Evolutionary conservation across 2,329 filamentous ascomycete genomes (phyloP), one percentile per base, ranked within the genome.

Genomic region (Mariannaea elegans): DNA sequence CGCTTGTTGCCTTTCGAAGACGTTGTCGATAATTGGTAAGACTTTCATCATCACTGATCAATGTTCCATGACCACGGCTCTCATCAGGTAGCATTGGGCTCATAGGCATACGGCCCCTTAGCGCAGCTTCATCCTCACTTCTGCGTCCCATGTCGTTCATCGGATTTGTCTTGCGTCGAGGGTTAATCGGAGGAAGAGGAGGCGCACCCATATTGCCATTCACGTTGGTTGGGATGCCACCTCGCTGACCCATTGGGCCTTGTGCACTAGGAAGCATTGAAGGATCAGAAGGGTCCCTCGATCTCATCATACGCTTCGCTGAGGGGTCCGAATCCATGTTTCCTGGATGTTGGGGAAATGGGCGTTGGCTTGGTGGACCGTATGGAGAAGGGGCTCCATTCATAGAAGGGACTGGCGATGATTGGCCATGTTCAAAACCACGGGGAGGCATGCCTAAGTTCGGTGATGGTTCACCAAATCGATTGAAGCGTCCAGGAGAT

Each of bases 171-270:
- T 82, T 80, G 9, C 85, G 80, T 47, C 83, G 79, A 24, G 85
- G 85, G 68, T 87, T 87, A 70, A 88, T 84, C 2, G 85, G 84
- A 2, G 85, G 85, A 32, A 88, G 59, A 2, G 85, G 85, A 2
- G 85, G 84, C 2, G 76, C 78, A 23, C 69, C 57, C 16, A 70
- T 65, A 10, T 68, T 72, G 6, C 71, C 70, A 45, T 77, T 77
- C 39, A 79, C 63, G 58, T 78, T 77, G 1, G 78, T 75, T 12
- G 77, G 76, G n/a, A 64, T 61, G n/a, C 44, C 57, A 3, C 72
- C 72, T 24, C 82, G 71, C 48, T 74, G 74, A 10, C 79, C 75
- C 1, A 78, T 80, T 1, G 79, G 77, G 3, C 81, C 77, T 4
- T 78, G 79, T n/a, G 77, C 79, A 4, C 77, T 81, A 14, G 80